These are phyloP conservation scores for Plectosphaerella plurivora DNA, from an alignment of 2,329 filamentous ascomycete genomes.

Conservation along the genomic window DNA sequence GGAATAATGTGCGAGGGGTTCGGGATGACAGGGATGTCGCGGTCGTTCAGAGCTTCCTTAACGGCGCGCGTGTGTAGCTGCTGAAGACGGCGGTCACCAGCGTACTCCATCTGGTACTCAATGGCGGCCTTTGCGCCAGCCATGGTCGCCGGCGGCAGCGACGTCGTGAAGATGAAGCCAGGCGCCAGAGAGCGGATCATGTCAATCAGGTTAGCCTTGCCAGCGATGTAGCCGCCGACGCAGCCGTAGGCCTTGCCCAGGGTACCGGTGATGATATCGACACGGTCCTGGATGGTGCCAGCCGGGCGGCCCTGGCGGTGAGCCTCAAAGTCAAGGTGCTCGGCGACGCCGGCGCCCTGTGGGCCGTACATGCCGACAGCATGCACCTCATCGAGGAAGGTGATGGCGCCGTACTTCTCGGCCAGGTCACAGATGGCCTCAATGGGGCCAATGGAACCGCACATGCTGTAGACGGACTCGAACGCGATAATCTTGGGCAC, in stretches of 20 bases:
- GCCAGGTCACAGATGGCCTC: slow-evolving; percentile 93
- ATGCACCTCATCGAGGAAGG: slow-evolving; percentile 97
- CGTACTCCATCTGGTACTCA: slow-evolving; percentile 83
- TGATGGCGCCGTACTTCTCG: slow-evolving; percentile 95
- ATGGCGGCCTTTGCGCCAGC: slow-evolving; percentile 88
- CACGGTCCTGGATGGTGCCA: slow-evolving; percentile 89
- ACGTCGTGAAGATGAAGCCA: slow-evolving; percentile 98
- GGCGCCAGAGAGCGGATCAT: slow-evolving; percentile 90
- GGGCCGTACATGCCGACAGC: slow-evolving; percentile 99
- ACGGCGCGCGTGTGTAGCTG: slow-evolving; percentile 95
- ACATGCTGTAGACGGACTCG: slow-evolving; percentile 99
- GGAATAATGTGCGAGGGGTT: slow-evolving; percentile 97
- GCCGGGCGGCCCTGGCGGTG: slow-evolving; percentile 69
- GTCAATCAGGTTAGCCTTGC: slow-evolving; percentile 80
- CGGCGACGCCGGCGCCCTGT: slow-evolving; percentile 89
- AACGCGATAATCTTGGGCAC: slow-evolving; percentile 98
- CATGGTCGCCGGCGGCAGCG: slow-evolving; percentile 93
- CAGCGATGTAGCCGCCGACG: slow-evolving; percentile 96
- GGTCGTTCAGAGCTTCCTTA: slow-evolving; percentile 73
- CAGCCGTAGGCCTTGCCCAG: slow-evolving; percentile 97
- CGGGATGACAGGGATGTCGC: slow-evolving; percentile 92
- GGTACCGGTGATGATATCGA: slow-evolving; percentile 97
- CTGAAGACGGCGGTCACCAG: slow-evolving; percentile 84
- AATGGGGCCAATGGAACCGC: slow-evolving; percentile 93
- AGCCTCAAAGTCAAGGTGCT: slow-evolving; percentile 91